Evolutionary conservation across 1,284 basidiomycete genomes (phyloP), one percentile per base, ranked within the genome.

Genomic region (Pholiota adiposa): DNA sequence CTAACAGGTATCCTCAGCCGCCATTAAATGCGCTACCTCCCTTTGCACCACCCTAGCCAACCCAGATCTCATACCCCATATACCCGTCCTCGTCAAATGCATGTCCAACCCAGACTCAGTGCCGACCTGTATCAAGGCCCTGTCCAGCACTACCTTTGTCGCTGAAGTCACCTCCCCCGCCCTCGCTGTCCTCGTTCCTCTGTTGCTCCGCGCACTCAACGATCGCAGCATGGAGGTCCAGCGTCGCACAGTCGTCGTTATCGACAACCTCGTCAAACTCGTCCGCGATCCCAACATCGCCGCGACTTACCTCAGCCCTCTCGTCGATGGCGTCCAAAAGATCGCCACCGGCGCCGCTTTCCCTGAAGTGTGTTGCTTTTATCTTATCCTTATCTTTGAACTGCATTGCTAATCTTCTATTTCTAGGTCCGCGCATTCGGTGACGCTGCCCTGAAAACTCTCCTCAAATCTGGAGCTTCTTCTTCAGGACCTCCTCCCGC

Each of bases 201-300:
- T 99, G 41, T 83, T 99, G 56, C 83, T 88, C 56, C 94, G 97
- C 71, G 97, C 95, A 6, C 82, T 99, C 66, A 97, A 97, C 72
- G 97, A 98, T 76, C 87, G 97, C 66, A 96, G 94, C 65, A 97
- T 96, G 88, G 96, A 98, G 72, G 93, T 94, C 21, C 93, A 95
- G 72, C 89, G 94, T 62, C 83, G 90, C 31, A 86, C 89, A 0
- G 95, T 97, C 61, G 92, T 99, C 56, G 93, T 99, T 69, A 88
- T 97, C 62, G 96, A 97, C 73, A 99, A 99, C 78, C 84, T 99
- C 58, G 97, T 98, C 77, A 99, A 98, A 79, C 90, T 99, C 58
- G 97, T 99, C 48, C 90, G 97, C 60, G 89, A 97, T 70, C 93
- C 94, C 4, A 89, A 86, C 64, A 87, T 98, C 55, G 97, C 97